Conservation (phyloP, 176 grass and related monocot genomes). For the Metroxylon sagu region DNA sequence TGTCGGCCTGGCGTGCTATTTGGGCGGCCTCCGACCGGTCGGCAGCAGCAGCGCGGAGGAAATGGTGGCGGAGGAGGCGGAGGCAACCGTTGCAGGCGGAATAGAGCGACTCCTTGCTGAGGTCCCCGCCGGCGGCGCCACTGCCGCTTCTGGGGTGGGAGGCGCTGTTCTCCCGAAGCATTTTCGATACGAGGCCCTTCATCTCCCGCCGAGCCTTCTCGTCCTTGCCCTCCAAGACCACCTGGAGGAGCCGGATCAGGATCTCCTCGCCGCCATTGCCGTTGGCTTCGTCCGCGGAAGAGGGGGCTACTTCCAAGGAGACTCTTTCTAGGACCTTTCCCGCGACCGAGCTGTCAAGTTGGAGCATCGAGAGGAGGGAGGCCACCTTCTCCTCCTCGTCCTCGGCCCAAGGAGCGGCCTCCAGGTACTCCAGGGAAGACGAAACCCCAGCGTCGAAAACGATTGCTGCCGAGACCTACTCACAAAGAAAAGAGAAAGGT, state of each 20-base stretch:
- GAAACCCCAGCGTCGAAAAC: slow-evolving; percentile 82
- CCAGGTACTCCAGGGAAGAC: slow-evolving; percentile 26
- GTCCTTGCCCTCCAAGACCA: slow-evolving; percentile 93
- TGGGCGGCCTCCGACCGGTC: slow-evolving; percentile 41
- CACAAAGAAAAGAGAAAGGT: background rate
- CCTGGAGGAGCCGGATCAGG: slow-evolving; percentile 74
- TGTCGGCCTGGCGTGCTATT: slow-evolving; percentile 86
- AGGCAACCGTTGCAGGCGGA: slow-evolving; percentile 72
- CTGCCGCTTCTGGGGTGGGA: slow-evolving; percentile 12
- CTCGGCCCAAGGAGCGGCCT: slow-evolving; percentile 13
- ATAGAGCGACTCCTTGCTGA: slow-evolving; percentile 90
- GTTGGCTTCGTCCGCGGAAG: slow-evolving; percentile 28
- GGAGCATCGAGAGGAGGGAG: slow-evolving; percentile 66
- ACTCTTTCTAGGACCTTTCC: slow-evolving; percentile 90
- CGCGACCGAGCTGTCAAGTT: slow-evolving; percentile 66
- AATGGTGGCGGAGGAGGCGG: slow-evolving; percentile 53
- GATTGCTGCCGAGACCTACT: slow-evolving; percentile 69
- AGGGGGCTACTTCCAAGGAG: slow-evolving; percentile 54
- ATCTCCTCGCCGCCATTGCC: slow-evolving; percentile 53
- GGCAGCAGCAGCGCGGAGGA: slow-evolving; percentile 34
- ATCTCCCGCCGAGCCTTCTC: slow-evolving; percentile 95
- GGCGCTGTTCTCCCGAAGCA: slow-evolving; percentile 81
- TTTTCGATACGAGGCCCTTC: slow-evolving; percentile 95
- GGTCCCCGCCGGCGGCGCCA: slow-evolving; percentile 51
- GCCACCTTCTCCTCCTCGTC: slow-evolving; percentile 29